Conservation (phyloP, 306 rosid species). For the Cyamopsis tetragonoloba region DNA sequence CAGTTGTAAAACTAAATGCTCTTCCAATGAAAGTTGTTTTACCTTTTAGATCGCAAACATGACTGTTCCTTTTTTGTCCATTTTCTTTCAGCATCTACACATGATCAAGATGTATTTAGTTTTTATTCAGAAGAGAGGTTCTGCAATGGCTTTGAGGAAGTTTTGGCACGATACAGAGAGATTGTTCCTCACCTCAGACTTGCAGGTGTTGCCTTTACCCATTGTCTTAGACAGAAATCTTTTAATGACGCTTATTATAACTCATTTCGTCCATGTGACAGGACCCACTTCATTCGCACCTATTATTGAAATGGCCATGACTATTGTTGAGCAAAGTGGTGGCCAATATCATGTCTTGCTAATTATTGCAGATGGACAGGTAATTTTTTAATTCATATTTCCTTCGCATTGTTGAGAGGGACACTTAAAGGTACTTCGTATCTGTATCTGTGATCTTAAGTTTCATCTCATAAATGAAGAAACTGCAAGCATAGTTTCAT, state of each 20-base stretch:
- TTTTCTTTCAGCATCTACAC: conserved; percentile 58
- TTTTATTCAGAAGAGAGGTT: conserved; percentile 47
- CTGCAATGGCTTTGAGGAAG: conserved; percentile 80
- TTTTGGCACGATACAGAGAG: conserved; percentile 58
- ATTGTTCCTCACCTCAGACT: conserved; percentile 62
- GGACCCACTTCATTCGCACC: conserved; percentile 93
- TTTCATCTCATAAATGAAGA: conserved; percentile 9
- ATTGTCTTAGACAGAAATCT: background rate
- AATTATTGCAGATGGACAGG: conserved; percentile 89
- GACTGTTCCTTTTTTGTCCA: background rate
- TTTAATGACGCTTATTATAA: background rate
- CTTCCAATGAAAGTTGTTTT: conserved; percentile 12
- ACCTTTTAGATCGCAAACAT: background rate
- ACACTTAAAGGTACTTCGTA: background rate
- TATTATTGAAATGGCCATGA: conserved; percentile 70
- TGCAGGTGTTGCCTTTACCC: conserved; percentile 45
- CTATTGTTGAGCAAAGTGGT: conserved; percentile 74
- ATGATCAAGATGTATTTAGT: conserved; percentile 69
- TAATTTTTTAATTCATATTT: conserved; percentile 23
- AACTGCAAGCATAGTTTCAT: conserved; percentile 4
- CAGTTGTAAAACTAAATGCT: background rate
- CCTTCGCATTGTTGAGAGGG: background rate
- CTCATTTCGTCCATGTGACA: conserved; percentile 24
- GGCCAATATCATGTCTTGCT: conserved; percentile 85
- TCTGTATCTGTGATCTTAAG: background rate